Evolutionary conservation across 164 flowering plant genomes (phyloP), one percentile per base, ranked within the genome.

Genomic region (Annona cherimola): DNA sequence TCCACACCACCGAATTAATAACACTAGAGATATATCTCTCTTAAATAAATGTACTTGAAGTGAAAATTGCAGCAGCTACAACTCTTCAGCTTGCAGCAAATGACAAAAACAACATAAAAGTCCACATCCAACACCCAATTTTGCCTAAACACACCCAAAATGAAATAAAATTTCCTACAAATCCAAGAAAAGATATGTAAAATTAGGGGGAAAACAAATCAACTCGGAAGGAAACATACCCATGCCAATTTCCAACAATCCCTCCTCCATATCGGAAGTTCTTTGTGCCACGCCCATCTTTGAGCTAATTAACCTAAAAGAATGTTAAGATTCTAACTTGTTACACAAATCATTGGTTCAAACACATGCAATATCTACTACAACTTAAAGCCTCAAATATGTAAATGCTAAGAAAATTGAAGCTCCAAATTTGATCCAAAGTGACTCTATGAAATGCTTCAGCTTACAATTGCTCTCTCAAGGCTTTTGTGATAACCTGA

Each of bases 171-270:
- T 16, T 16, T 8, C 14, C 57, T 50, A 50, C 9, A 50, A 50
- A 50, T 3, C 14, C 57, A 50, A 50, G 57, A 50, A 9, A 50
- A 50, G 11, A 50, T 50, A 50, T 50, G 9, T 50, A 16, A 50
- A 50, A 50, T 50, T 16, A 50, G 9, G 35, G 35, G 35, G 35
- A 50, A 7, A 63, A 40, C 2, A 64, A 44, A 11, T 40, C 41
- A 42, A 64, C 42, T 40, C 41, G 4, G 42, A 41, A 6, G 4
- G 41, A 40, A 64, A 64, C 85, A 73, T 79, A 88, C 94, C 94
- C 88, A 90, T 90, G 69, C 92, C 94, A 43, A 90, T 75, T 85
- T 87, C 90, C 68, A 88, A 74, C 0, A 81, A 72, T 61, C 87
- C 94, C 76, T 86, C 94, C 74, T 86, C 94, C 83, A 80, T 78